Conservation (phyloP, 208 protist genomes). For the Acanthamoeba quina region DNA sequence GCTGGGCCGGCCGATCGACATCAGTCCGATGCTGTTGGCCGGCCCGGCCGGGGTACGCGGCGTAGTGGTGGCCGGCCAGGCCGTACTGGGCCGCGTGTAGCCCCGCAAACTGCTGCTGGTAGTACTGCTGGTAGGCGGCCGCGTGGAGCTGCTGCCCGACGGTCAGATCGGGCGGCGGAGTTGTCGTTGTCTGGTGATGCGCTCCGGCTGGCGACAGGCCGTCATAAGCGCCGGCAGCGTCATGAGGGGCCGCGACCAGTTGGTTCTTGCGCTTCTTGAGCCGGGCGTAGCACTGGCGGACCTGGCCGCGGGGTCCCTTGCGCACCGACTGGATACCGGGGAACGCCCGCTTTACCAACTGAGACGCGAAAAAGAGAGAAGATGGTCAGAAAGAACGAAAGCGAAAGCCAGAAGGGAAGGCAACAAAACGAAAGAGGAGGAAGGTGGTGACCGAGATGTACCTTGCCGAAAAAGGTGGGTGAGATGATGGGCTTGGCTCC, state of each 20-base stretch:
- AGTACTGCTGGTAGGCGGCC: background rate
- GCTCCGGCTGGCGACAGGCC: no score
- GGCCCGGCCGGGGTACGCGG: background rate
- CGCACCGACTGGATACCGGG: background rate
- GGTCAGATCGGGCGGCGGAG: no score
- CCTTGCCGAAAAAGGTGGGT: background rate
- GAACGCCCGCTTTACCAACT: constrained; percentile 5
- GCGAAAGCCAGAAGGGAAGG: no score
- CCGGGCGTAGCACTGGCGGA: constrained; percentile 12
- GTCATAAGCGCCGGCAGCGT: no score
- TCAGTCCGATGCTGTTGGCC: background rate
- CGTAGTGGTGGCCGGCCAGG: background rate
- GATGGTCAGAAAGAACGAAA: no score
- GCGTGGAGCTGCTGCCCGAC: no score
- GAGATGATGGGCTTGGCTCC: constrained; percentile 33
- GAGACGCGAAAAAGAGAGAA: no score
- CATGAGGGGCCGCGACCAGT: no score
- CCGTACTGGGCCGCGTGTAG: background rate
- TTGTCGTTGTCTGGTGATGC: no score
- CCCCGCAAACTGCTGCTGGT: background rate
- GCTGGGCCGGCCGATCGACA: background rate
- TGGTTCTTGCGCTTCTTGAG: constrained; percentile 10
- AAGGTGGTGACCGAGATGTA: background rate
- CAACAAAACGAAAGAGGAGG: background rate
- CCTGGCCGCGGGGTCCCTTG: background rate